A percentile compares a stretch with the other conserved stretches of the same genome.
Evolutionary conservation across 441 rosid species (phyloP).

Genomic region (Hypseocharis bilobata): DNA sequence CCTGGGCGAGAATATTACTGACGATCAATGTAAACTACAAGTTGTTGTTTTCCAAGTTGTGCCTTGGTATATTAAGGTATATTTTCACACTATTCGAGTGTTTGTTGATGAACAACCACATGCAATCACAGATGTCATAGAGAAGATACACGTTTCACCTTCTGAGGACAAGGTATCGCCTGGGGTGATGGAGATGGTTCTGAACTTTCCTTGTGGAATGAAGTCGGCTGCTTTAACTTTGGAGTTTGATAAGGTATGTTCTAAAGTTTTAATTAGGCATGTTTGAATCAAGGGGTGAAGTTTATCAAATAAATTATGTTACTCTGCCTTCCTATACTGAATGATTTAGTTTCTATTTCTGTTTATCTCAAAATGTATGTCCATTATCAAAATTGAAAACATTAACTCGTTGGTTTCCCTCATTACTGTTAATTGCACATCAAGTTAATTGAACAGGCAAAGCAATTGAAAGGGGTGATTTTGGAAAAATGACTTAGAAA

Average conservation of each 20-base stretch:
- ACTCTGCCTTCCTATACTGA: neutral
- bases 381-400: neutral
- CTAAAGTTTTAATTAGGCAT: neutral
- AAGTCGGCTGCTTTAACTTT: conserved; percentile 64
- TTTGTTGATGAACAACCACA: conserved; percentile 57
- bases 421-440: neutral
- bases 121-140: conserved; percentile 38
- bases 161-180: conserved; percentile 84
- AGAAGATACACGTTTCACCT: conserved; percentile 65
- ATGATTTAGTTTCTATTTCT: neutral
- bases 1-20: conserved; percentile 14
- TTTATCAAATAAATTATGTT: neutral
- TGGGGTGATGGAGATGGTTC: conserved; percentile 79
- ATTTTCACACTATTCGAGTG: conserved; percentile 60
- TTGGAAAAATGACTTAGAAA: neutral
- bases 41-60: conserved; percentile 78
- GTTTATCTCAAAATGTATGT: neutral
- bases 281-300: neutral
- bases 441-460: neutral
- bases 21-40: conserved; percentile 39
- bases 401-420: neutral
- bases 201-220: conserved; percentile 64
- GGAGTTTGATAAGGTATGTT: conserved; percentile 81
- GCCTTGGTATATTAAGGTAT: conserved; percentile 91
- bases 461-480: neutral